These are phyloP conservation scores for Letharia lupina DNA, from an alignment of 495 filamentous ascomycete species.

Conservation along the genomic window DNA sequence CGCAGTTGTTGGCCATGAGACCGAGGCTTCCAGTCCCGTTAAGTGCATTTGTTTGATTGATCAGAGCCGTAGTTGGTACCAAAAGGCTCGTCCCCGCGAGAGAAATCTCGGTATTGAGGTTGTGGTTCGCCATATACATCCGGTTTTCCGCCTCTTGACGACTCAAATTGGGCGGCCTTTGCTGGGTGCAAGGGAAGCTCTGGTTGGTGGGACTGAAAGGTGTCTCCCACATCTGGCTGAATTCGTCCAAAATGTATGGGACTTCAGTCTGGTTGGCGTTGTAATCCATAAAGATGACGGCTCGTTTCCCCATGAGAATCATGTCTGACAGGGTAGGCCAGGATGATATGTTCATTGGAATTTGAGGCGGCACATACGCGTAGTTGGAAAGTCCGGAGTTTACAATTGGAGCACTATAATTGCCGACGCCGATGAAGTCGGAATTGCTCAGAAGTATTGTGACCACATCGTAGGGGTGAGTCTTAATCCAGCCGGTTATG, in stretches of 20 bases:
- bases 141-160: conserved; percentile 45
- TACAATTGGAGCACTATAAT: conserved; percentile 54
- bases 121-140: conserved; percentile 90
- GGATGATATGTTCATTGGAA: conserved; percentile 60
- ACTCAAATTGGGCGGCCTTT: conserved; percentile 53
- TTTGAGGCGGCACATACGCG: conserved; percentile 60
- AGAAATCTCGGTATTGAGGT: conserved; percentile 67
- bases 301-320: conserved; percentile 58
- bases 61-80: conserved; percentile 62
- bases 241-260: conserved; percentile 60
- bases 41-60: conserved; percentile 62
- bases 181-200: conserved; percentile 50
- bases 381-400: conserved; percentile 59
- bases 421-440: conserved; percentile 53
- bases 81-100: conserved; percentile 52
- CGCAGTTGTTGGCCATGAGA: conserved; percentile 57
- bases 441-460: conserved; percentile 82
- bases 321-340: conserved; percentile 81
- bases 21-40: conserved; percentile 64
- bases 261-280: conserved; percentile 68
- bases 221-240: conserved; percentile 60
- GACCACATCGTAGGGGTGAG: conserved; percentile 83
- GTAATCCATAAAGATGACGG: conserved; percentile 70
- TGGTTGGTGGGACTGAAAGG: conserved; percentile 54
- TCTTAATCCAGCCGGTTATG: conserved; percentile 63